Conservation (phyloP, 805 yeast species). For the Teunomyces barrocoloradensis region DNA sequence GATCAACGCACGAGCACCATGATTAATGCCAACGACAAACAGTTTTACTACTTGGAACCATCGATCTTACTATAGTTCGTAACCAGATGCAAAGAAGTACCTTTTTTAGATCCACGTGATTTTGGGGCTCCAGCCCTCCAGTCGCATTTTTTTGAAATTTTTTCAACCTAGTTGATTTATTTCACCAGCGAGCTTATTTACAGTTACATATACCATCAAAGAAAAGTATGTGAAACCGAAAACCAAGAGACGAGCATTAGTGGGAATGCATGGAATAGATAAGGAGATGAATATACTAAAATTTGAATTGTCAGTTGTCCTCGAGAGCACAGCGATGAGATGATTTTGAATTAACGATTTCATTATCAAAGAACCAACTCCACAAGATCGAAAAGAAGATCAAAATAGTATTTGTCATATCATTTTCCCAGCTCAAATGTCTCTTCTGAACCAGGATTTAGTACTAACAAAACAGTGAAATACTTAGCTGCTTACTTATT, state of each 20-base stretch:
- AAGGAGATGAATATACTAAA: not conserved
- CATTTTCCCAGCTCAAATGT: not conserved
- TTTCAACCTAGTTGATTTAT: conserved; percentile 1
- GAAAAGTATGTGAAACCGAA: conserved; percentile 3
- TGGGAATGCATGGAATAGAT: not conserved
- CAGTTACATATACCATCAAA: conserved; percentile 3
- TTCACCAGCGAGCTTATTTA: conserved; percentile 4
- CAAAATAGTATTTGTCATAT: not conserved
- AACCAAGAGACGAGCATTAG: not conserved
- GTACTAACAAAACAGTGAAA: conserved; percentile 38
- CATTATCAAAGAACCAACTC: too few relatives aligned
- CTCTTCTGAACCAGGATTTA: not conserved
- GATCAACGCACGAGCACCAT: too few relatives aligned
- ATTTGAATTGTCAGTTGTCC: not conserved
- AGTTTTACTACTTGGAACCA: too few relatives aligned
- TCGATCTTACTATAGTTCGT: too few relatives aligned
- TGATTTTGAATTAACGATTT: too few relatives aligned
- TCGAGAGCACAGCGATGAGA: too few relatives aligned
- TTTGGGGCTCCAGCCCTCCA: conserved; percentile 2
- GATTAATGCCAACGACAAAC: too few relatives aligned
- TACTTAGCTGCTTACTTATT: conserved; percentile 48
- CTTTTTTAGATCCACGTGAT: not conserved
- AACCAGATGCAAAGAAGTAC: too few relatives aligned
- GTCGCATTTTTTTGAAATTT: conserved; percentile 1
- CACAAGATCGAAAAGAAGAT: too few relatives aligned